These are phyloP conservation scores for Cutaneotrichosporon mucoides DNA, from an alignment of 1,284 basidiomycete genomes.

Conservation along the genomic window DNA sequence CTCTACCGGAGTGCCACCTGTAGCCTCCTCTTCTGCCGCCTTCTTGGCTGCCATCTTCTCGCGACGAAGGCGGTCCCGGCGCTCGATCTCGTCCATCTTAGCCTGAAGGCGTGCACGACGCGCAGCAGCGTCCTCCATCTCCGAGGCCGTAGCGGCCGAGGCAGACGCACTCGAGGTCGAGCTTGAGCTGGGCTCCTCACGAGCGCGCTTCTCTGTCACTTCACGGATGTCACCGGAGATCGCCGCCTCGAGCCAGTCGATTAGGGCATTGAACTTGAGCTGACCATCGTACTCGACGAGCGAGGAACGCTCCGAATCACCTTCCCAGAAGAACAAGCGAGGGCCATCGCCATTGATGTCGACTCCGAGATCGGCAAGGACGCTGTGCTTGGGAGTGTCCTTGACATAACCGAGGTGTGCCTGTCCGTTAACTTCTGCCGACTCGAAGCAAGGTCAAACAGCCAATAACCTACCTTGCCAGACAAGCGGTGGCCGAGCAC, in stretches of 20 bases:
- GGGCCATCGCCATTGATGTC: constrained; percentile 35
- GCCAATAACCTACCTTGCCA: constrained; percentile 48
- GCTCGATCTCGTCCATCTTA: constrained; percentile 43
- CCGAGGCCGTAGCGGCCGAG: constrained; percentile 12
- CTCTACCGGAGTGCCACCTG: constrained; percentile 11
- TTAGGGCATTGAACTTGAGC: constrained; percentile 47
- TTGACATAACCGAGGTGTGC: constrained; percentile 65
- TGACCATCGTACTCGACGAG: constrained; percentile 39
- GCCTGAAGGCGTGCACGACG: constrained; percentile 30
- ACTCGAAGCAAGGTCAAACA: no score
- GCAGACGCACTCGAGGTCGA: not conserved
- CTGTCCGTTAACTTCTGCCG: constrained; percentile 20
- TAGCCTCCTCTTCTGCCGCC: constrained; percentile 6
- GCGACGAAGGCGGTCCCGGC: constrained; percentile 33
- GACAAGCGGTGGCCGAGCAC: constrained; percentile 71
- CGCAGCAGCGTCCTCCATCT: constrained; percentile 12
- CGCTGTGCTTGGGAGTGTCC: constrained; percentile 58
- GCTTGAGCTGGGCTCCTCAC: not conserved
- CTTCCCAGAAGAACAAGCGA: constrained; percentile 36
- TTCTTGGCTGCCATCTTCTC: constrained; percentile 31
- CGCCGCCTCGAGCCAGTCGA: constrained; percentile 37
- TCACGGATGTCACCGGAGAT: constrained; percentile 7
- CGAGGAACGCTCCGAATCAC: constrained; percentile 19
- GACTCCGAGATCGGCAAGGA: constrained; percentile 29
- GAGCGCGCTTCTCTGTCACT: not conserved